Conservation (phyloP, 768 basidiomycete species). For the Clitopilus passeckerianus region DNA sequence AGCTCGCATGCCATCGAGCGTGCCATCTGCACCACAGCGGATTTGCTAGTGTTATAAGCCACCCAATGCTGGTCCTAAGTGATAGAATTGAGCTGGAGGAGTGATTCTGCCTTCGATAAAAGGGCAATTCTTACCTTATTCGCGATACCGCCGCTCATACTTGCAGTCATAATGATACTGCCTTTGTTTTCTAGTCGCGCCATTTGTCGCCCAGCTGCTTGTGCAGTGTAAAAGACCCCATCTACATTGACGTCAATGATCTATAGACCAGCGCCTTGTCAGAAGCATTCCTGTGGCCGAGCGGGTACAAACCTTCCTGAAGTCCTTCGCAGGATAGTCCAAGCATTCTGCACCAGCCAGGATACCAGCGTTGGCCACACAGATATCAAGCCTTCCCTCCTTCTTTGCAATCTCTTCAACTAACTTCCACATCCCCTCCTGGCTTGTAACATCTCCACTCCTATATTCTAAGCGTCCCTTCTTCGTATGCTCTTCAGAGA, state of each 20-base stretch:
- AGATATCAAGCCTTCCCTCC: constrained; percentile 61
- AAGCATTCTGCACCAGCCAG: constrained; percentile 43
- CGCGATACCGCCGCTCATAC: constrained; percentile 58
- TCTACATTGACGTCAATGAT: constrained; percentile 59
- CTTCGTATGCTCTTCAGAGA: constrained; percentile 9
- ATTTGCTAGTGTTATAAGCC: constrained; percentile 71
- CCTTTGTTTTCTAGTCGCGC: constrained; percentile 38
- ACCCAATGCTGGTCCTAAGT: constrained; percentile 62
- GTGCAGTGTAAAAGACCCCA: constrained; percentile 54
- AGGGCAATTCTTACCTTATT: constrained; percentile 38
- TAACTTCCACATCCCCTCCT: constrained; percentile 38
- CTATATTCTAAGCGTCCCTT: constrained; percentile 40
- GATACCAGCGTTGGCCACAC: constrained; percentile 65
- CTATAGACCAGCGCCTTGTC: constrained; percentile 18
- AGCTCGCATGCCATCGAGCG: constrained; percentile 77
- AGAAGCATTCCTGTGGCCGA: no score
- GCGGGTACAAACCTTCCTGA: constrained; percentile 39
- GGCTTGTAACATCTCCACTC: constrained; percentile 52
- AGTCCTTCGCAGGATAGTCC: constrained; percentile 52
- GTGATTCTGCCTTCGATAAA: background rate
- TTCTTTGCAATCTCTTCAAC: constrained; percentile 48
- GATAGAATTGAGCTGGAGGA: background rate
- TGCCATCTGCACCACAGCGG: constrained; percentile 76
- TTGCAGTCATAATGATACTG: constrained; percentile 55
- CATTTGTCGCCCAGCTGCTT: constrained; percentile 59